Base-by-base conservation (phyloP, 352 stramenopile genomes). In the Globisporangium carolinianum region DNA sequence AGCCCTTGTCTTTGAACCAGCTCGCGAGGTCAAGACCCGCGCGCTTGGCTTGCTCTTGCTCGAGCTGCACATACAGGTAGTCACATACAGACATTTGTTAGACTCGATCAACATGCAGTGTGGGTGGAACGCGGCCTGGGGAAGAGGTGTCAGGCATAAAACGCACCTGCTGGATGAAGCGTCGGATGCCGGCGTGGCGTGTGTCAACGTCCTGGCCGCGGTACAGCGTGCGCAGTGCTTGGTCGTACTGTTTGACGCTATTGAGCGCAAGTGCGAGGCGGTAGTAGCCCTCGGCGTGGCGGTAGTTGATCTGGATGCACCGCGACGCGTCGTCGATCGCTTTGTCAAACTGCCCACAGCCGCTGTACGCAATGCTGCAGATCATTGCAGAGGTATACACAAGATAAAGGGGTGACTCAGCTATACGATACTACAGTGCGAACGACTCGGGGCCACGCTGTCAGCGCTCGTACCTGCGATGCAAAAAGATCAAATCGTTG, bases 1-100 rank as follows among this genome's bases (percentile, higher is more conserved):
- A 97, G 32, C 92, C 92, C 73, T 96, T 76, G 52, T 77, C 66
- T 52, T 85, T 85, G 61, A 80, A 78, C 75, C 75, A 85, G 15
- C 62, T 54, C 0, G 72, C 55, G 5, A 83, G 51, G 17, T 60
- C 51, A 15, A 81, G 61, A 10, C 63, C 63, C 6, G 75, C 71
- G 5, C 66, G 35, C 11, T 69, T 72, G 1, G 75, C 71, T 46
- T 79, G 66, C 53, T 80, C 66, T 37, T 48, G 66, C 58, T 85
- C 75, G 37, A 85, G 69, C 57, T 81, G 56, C 12, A 58, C 58
- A 32, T 32, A 3, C 24, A 32, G 24, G 24, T 32, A 32, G 24
- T 32, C 24, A 32, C 24, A 32, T 32, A 32, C 24, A 32, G 24
- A 32, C 24, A 32, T 32, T 32, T 2, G 24, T 32, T 32, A 32